These are phyloP conservation scores for Verticillium zaregamsianum DNA, from an alignment of 2,329 filamentous ascomycete genomes.

Conservation along the genomic window DNA sequence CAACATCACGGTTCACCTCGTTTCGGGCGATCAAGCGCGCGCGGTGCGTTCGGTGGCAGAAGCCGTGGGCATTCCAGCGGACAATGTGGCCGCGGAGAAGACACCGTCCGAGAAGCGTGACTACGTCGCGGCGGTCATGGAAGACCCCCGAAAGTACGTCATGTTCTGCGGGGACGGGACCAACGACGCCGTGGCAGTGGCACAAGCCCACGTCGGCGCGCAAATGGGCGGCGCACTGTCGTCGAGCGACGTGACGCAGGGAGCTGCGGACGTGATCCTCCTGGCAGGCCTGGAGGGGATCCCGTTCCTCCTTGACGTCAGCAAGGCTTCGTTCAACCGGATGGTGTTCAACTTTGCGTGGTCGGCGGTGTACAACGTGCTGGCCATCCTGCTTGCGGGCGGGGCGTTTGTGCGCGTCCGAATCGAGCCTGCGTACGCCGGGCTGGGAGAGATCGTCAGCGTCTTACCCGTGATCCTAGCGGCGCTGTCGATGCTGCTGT, in stretches of 20 bases:
- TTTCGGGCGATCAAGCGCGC: conserved; percentile 51
- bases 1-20: conserved; percentile 46
- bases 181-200: conserved; percentile 59
- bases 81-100: conserved; percentile 37
- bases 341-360: conserved; percentile 60
- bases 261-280: conserved; percentile 55
- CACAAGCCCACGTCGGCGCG: conserved; percentile 56
- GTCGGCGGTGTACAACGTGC: conserved; percentile 57
- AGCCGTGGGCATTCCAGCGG: conserved; percentile 28
- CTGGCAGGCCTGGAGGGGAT: conserved; percentile 48
- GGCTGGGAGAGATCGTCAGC: conserved; percentile 61
- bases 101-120: conserved; percentile 49
- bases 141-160: conserved; percentile 24
- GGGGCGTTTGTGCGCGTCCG: conserved; percentile 52
- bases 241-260: conserved; percentile 48
- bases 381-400: conserved; percentile 55
- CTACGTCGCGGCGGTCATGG: conserved; percentile 41
- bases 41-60: conserved; percentile 45
- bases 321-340: conserved; percentile 27
- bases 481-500: conserved; percentile 23
- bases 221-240: conserved; percentile 44
- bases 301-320: conserved; percentile 45
- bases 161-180: conserved; percentile 62
- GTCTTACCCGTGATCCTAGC: conserved; percentile 54
- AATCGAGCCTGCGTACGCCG: conserved; percentile 47